Base-by-base conservation (phyloP, 192 early-diverging fungal genomes). In the Backusella mclennaniae region DNA sequence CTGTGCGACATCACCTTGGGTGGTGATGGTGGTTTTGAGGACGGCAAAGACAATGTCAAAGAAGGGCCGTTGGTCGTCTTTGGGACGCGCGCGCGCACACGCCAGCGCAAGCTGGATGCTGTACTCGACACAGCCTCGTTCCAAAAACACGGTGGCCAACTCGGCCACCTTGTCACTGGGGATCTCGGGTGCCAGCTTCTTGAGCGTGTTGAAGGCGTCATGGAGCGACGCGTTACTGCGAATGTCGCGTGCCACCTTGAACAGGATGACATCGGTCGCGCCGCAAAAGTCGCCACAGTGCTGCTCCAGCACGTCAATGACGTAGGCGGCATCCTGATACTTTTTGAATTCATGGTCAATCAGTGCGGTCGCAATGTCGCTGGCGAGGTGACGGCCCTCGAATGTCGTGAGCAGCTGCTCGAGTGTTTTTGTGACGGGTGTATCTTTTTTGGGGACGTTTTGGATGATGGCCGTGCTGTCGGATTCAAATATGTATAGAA, bases 241-340 rank as follows among this genome's bases (percentile, higher is more conserved):
- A 7, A 71, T 71, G 15, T 71, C 23, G 29, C 41, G 44, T 0
- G 44, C n/a, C 4, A 44, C 70, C 41, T 71, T 71, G 44, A 46
- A 71, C 2, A 71, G 39, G 9, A 71, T 17, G 15, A 71, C 70
- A 7, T 71, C 70, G 29, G 41, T 71, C 1, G 41, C 39, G 4
- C 70, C 70, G 7, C 70, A 71, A 17, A 71, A 71, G 17, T 39
- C 41, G 29, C 39, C 39, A 46, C 70, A 71, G 42, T 71, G 23
- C 26, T 46, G 39, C 14, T 36, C 26, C 21, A 71, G 41, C 7
- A 71, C 41, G 29, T 71, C 70, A 71, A 71, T 71, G 2, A 71
- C 70, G 31, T 26, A 44, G 5, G 23, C 39, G 21, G 41, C 26
- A 17, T 71, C 42, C 8, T 71, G 41, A 11, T 71, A 46, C 8